Base-by-base conservation (phyloP, 1,284 basidiomycete species). In the Irpex lacteus region DNA sequence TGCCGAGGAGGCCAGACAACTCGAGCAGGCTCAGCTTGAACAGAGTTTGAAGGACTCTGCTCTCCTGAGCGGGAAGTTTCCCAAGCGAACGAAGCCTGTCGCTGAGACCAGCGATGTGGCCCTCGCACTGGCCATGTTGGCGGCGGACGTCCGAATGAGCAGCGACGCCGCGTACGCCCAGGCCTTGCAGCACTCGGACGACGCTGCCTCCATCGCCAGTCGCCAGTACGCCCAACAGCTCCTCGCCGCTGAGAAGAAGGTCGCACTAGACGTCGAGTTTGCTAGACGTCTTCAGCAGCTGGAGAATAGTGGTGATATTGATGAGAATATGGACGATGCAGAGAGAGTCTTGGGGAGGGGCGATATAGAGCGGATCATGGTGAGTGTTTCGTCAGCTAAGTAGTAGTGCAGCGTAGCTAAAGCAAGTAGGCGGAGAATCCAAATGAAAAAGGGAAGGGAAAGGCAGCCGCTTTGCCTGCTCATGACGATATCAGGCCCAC, bases 171-270 rank as follows among this genome's bases (percentile, higher is more conserved):
- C 73, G 1, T 73, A 73, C 60, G 78, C 78, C 1, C 76, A 77
- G 63, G 62, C 71, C 3, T 54, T 78, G 50, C 77, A 80, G 63
- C 70, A 71, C 32, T 66, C 72, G 8, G 67, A 69, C 5, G 70
- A 73, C 37, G 69, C 73, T 9, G 67, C 57, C 32, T 49, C 73
- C 40, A 71, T 71, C 11, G 69, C 69, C 6, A 72, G 75, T 60
- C 65, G 65, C 40, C 77, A 79, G 59, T 74, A 73, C 59, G 78
- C 79, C 5, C 77, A 75, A 66, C 76, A 71, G 64, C 65, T 79
- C n/a, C 77, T 76, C 11, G 78, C 78, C 5, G 72, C 74, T n/a
- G 79, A 80, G 68, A 77, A 74, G 70, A 80, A 79, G 67, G 49
- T 71, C 15, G 64, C 71, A 19, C 63, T 79, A 4, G 79, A 80